Conservation (phyloP, 805 yeast genomes). For the Diddensiella santjacobensis region DNA sequence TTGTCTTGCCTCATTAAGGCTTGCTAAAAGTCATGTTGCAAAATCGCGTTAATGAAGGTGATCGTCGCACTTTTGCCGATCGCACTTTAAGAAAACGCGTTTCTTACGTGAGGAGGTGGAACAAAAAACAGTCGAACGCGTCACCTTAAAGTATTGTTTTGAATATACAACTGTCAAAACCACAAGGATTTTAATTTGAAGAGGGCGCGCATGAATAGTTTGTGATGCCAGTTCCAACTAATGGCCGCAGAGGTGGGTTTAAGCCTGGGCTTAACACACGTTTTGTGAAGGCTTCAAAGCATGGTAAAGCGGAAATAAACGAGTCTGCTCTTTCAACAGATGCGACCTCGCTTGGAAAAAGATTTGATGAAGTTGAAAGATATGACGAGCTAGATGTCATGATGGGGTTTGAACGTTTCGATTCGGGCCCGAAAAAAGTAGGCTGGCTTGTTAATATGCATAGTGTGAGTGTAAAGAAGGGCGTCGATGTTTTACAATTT, state of each 20-base stretch:
- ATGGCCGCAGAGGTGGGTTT: slow-evolving; percentile 6
- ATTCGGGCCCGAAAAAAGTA: slow-evolving; percentile 61
- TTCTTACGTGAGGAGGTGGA: no score
- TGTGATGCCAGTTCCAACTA: slow-evolving; percentile 1
- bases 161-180: no score
- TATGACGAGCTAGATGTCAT: slow-evolving; percentile 63
- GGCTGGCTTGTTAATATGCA: slow-evolving; percentile 98
- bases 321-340: slow-evolving; percentile 17
- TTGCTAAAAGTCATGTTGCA: no score
- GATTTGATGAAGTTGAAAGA: slow-evolving; percentile 18
- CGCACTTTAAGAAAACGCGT: no score
- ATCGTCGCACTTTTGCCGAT: no score
- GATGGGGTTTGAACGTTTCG: slow-evolving; percentile 86
- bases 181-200: no score
- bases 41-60: no score
- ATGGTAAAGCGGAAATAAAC: slow-evolving; percentile 15
- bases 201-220: slow-evolving; percentile 10
- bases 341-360: slow-evolving; percentile 18
- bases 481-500: not conserved
- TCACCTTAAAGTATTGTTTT: no score
- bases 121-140: no score
- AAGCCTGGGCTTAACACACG: slow-evolving; percentile 13
- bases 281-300: slow-evolving; percentile 14
- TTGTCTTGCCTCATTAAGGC: no score
- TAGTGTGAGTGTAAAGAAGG: slow-evolving; percentile 49